Evolutionary conservation across 345 rosid genomes (phyloP), one percentile per base, ranked within the genome.

Genomic region (Salix brachista): DNA sequence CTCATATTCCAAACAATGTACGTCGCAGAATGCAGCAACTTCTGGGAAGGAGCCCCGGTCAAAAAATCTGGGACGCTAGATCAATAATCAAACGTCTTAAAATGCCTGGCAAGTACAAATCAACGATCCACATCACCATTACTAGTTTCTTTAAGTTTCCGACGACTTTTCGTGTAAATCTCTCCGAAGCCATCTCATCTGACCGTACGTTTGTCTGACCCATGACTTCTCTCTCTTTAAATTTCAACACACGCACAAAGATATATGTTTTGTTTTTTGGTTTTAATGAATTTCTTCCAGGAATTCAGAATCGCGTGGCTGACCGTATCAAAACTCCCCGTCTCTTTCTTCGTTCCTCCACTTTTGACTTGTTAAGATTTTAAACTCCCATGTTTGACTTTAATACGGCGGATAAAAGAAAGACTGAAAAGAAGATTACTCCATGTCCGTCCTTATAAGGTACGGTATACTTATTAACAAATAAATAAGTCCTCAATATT

Each of bases 141-240:
- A 3, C 10, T n/a, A 10, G 14, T 23, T 9, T 11, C 28, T 23
- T 58, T 9, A 3, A 1, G 25, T 58, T 58, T 58, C 64, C 4
- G 10, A 58, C 28, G 28, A 58, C 64, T 58, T 58, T 2, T n/a
- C 26, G 14, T 23, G 28, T 10, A 4, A 34, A 67, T 74, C 60
- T 30, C 6, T 48, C 61, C 52, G 82, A 46, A 70, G 67, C 69
- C 21, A 30, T 10, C 44, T 50, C 54, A 70, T 82, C 79, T 39
- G 76, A 65, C 80, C 79, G 65, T 74, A 79, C 34, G 11, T 28
- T 37, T 65, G 5, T 76, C 46, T 74, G 76, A 78, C 83, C 61
- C 28, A 71, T 52, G 84, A 67, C 80, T 26, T 26, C 21, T 41
- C 39, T 46, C 58, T 46, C 28, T 39, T 70, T 21, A 34, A 46